Evolutionary conservation across 1,284 basidiomycete genomes (phyloP), one percentile per base, ranked within the genome.

Genomic region (Gastroboletus turbinatus): DNA sequence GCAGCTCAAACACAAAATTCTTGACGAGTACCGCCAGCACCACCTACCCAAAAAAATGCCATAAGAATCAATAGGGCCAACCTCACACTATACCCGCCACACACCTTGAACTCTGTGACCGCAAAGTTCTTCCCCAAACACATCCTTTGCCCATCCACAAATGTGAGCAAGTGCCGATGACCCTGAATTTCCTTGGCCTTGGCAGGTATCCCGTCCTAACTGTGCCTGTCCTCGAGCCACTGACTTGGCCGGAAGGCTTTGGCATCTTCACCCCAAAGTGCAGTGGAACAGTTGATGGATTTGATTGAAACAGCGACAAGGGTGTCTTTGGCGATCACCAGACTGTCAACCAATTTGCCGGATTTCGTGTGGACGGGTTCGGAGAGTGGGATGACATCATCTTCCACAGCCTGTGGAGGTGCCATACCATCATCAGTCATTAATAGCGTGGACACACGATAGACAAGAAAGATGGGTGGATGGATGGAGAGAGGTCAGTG

Each of bases 321-420:
- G 0, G 78, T 75, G 4, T 80, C 81, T 60, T 79, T 79, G 3
- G 30, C 30, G 13, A 32, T 32, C 30, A 13, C 14, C 30, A 32
- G 13, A 30, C 71, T 71, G 42, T 73, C 64, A 7, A 78, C 69
- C 0, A 62, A 53, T 35, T 74, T 58, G 0, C 80, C 81, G 0
- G 68, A 60, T 5, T 66, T 53, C 0, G 75, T 75, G 81, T 49
- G 48, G 30, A 59, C 3, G 1, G 53, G 48, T 23, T 60, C 30
- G 73, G 0, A 82, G 80, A 85, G 76, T 0, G 81, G 83, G 17
- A 85, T 74, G 1, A 83, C 62, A 52, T 83, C 81, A 59, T 84
- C 80, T 72, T 83, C 67, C 33, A 66, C 56, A 0, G 64, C 82
- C 79, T 70, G 71, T 40, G 10, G 66, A 21, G 2, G 11, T 21